Evolutionary conservation across 495 filamentous ascomycete genomes (phyloP).

Genomic region (Podospora appendiculata): DNA sequence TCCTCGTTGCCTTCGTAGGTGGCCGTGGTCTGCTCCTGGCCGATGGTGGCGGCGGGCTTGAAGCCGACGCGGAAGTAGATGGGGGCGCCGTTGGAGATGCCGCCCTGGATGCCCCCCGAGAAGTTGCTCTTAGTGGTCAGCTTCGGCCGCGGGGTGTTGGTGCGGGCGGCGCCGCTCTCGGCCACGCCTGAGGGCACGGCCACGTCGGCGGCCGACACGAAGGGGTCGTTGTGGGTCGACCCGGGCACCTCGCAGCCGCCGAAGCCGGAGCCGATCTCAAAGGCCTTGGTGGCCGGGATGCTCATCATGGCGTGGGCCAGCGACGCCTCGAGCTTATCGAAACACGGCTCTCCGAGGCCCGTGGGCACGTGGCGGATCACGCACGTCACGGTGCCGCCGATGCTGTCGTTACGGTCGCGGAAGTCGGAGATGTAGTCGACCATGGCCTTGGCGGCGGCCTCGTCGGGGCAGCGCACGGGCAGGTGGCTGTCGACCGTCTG

Average conservation of each 20-base stretch:
- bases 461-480: conserved; percentile 80
- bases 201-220: conserved; percentile 49
- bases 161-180: conserved; percentile 25
- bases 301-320: conserved; percentile 95
- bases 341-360: conserved; percentile 89
- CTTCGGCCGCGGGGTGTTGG: conserved; percentile 34
- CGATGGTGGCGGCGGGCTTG: conserved; percentile 94
- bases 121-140: conserved; percentile 93
- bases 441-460: conserved; percentile 60
- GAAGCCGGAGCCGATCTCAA: conserved; percentile 94
- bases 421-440: conserved; percentile 70
- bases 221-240: conserved; percentile 89
- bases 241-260: conserved; percentile 81
- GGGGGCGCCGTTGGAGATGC: conserved; percentile 88
- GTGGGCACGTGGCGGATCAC: conserved; percentile 85
- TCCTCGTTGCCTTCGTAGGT: conserved; percentile 63
- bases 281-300: conserved; percentile 94
- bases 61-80: conserved; percentile 96
- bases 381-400: conserved; percentile 93
- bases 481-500: conserved; percentile 72
- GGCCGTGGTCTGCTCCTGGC: conserved; percentile 80
- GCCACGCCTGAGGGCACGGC: conserved; percentile 23
- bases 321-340: conserved; percentile 93
- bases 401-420: conserved; percentile 79
- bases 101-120: conserved; percentile 93